Percentiles rank a stretch among this genome's conserved stretches.
phyloP scores from a whole-genome alignment of 768 basidiomycete genomes.

The Boletus vinaceobasis region DNA sequence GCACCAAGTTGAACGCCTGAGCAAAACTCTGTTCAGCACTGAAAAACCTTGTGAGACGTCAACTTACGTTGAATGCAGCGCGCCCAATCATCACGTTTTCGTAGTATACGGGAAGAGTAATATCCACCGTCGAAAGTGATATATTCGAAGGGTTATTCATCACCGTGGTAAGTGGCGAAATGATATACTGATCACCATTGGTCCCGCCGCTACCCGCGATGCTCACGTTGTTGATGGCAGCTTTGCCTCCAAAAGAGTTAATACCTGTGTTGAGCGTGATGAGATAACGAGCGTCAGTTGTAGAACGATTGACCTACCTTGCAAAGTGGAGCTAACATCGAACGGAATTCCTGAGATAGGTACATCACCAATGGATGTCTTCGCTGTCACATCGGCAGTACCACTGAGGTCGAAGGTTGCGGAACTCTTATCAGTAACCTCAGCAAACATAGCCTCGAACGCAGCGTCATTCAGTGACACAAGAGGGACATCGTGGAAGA shows the following conservation, averaged over 20 bases:
- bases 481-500: constrained; percentile 55
- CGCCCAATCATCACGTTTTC: constrained; percentile 55
- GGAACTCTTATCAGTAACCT: constrained; percentile 47
- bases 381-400: constrained; percentile 53
- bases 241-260: constrained; percentile 52
- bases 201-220: constrained; percentile 64
- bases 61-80: constrained; percentile 54
- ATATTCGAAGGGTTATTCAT: constrained; percentile 69
- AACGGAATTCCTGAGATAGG: constrained; percentile 64
- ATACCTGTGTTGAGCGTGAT: constrained; percentile 41
- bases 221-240: constrained; percentile 51
- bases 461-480: constrained; percentile 51
- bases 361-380: constrained; percentile 62
- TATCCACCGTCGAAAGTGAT: constrained; percentile 53
- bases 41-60: background rate
- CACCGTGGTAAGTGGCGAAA: constrained; percentile 52
- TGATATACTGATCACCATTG: constrained; percentile 57
- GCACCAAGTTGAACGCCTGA: constrained; percentile 54
- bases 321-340: constrained; percentile 52
- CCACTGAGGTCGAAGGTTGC: constrained; percentile 53
- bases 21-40: background rate
- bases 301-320: constrained; percentile 35
- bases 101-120: constrained; percentile 58
- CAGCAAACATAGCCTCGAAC: constrained; percentile 56
- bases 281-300: background rate